A percentile compares a stretch with the other conserved stretches of the same genome.
Evolutionary conservation across 495 filamentous ascomycete genomes (phyloP).

Genomic region (Amniculicola lignicola): DNA sequence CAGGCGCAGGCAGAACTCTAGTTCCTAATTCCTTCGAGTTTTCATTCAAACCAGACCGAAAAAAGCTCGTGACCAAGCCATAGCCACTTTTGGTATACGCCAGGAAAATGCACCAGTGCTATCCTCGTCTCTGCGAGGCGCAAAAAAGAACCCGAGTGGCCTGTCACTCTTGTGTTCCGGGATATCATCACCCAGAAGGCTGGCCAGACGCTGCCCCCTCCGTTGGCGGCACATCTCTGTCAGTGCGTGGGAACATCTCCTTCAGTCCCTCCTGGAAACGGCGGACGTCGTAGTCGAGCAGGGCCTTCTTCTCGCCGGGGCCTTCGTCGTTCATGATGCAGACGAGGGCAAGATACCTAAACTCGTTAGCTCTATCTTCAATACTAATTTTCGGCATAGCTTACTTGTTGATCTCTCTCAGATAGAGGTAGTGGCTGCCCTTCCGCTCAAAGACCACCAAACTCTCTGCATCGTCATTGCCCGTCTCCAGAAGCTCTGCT

Average conservation of each 20-base stretch:
- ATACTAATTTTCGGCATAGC: conserved; percentile 17
- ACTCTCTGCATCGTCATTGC: conserved; percentile 69
- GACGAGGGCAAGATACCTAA: conserved; percentile 45
- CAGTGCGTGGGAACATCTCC: conserved; percentile 40
- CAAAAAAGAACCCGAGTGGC: too few relatives aligned
- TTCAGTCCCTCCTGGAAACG: conserved; percentile 44
- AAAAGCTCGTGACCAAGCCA: too few relatives aligned
- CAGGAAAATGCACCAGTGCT: too few relatives aligned
- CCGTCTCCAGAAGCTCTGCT: conserved; percentile 61
- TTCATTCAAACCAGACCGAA: too few relatives aligned
- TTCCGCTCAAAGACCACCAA: conserved; percentile 69
- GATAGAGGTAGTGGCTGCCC: conserved; percentile 72
- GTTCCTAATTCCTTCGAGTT: too few relatives aligned
- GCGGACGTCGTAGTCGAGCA: conserved; percentile 49
- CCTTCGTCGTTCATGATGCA: conserved; percentile 48
- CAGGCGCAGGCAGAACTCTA: too few relatives aligned
- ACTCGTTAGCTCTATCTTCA: background rate
- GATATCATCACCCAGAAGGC: too few relatives aligned
- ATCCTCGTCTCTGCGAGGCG: too few relatives aligned
- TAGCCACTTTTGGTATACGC: too few relatives aligned
- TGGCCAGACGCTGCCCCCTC: too few relatives aligned
- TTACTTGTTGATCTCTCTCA: conserved; percentile 88
- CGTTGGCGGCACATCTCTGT: conserved; percentile 15
- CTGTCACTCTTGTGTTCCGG: too few relatives aligned
- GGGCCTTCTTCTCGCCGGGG: conserved; percentile 41